Evolutionary conservation across 2,329 filamentous ascomycete species (phyloP), one percentile per base, ranked within the genome.

Genomic region (Biscogniauxia mediterranea): DNA sequence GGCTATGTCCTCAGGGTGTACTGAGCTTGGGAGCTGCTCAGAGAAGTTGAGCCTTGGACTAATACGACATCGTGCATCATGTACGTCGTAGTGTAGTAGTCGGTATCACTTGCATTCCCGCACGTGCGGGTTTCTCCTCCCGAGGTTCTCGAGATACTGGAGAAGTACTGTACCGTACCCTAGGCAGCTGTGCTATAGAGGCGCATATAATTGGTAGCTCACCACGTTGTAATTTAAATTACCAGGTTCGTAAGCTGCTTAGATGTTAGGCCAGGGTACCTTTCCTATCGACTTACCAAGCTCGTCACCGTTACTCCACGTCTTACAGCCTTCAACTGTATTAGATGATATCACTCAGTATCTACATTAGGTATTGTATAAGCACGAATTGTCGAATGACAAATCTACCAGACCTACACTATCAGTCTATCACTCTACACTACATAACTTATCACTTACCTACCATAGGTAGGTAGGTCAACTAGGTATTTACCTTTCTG

Each of bases 31-130:
- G 28, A 32, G 28, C 28, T 13, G 3, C 11, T 32, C 7, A 32
- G 28, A 32, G 52, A 26, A 8, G 32, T 42, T 13, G n/a, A 23
- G 5, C 54, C 26, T 21, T 13, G 26, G 20, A 19, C 32, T 20
- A 56, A 51, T n/a, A 19, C 55, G 55, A 28, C 55, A 56, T 50
- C 26, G 21, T 56, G 55, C 55, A 26, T 56, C 32, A 51, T 50
- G 38, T 56, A 56, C 38, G 38, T 23, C 17, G 55, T 23, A 49
- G 49, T 46, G 32, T 9, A 38, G 13, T 23, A 32, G 28, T 32
- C 28, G 28, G 38, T n/a, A 46, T 46, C 38, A 56, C 55, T 49
- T 56, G 55, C 55, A 56, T 56, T 51, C 38, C 55, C 55, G 55
- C 46, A 50, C 55, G 21, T 56, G 55, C 38, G 38, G 38, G 13